Percentiles rank a stretch among this genome's conserved stretches.
Conservation (phyloP, 208 protist genomes). For the Leishmania mexicana region DNA sequence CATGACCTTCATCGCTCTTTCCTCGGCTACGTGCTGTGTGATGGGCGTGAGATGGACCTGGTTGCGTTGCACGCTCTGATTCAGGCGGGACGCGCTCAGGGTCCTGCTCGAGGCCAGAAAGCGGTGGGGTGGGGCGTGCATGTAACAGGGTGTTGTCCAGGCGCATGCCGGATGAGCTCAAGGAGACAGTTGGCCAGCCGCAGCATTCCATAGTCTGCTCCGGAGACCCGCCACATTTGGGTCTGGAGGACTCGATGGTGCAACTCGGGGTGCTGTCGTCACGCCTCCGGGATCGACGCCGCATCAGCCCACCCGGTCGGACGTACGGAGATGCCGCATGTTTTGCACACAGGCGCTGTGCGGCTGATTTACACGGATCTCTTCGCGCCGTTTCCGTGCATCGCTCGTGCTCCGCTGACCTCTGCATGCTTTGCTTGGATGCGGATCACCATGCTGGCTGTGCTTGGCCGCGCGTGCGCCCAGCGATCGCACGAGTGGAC, state of each 20-base stretch:
- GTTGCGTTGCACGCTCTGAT: not conserved
- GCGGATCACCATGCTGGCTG: not conserved
- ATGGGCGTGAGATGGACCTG: too few relatives aligned
- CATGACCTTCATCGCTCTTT: not conserved
- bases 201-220: not conserved
- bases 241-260: not conserved
- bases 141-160: not conserved
- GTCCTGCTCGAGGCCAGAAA: not conserved
- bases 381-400: too few relatives aligned
- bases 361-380: not conserved
- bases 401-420: not conserved
- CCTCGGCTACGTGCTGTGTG: too few relatives aligned
- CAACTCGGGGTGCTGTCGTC: not conserved
- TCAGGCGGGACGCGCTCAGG: not conserved
- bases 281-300: not conserved
- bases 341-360: not conserved
- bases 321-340: not conserved
- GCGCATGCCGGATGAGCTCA: not conserved
- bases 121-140: too few relatives aligned
- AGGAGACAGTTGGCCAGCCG: not conserved
- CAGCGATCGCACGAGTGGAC: not conserved
- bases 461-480: not conserved
- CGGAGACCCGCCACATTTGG: not conserved
- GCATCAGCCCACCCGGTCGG: not conserved
- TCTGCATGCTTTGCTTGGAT: not conserved